Conservation (phyloP, 306 rosid species). For the Cicer cuneatum region DNA sequence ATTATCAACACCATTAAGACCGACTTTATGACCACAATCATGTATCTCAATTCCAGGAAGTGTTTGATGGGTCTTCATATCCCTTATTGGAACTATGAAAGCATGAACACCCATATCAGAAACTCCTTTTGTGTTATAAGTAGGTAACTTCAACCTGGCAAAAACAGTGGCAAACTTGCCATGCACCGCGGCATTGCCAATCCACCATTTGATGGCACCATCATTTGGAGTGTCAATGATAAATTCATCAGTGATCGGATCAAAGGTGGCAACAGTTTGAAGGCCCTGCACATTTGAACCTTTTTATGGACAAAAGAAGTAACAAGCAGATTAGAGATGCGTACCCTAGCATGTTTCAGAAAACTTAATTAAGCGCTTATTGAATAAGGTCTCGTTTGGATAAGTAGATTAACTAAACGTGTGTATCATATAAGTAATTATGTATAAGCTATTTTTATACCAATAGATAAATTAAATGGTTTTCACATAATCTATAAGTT, state of each 20-base stretch:
- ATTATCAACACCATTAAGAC: slow-evolving; percentile 95
- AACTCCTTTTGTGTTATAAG: slow-evolving; percentile 63
- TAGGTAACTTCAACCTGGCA: slow-evolving; percentile 78
- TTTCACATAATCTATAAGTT: neutral
- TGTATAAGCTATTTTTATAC: neutral
- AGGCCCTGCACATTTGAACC: slow-evolving; percentile 98
- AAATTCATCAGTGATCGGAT: slow-evolving; percentile 82
- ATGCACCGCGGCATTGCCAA: slow-evolving; percentile 98
- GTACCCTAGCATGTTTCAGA: neutral
- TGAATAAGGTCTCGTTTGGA: no score
- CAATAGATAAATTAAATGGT: neutral
- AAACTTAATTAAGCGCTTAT: neutral
- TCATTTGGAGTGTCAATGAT: slow-evolving; percentile 86
- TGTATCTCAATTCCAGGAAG: slow-evolving; percentile 95
- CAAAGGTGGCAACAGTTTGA: slow-evolving; percentile 86
- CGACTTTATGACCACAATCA: slow-evolving; percentile 95
- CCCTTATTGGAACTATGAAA: slow-evolving; percentile 93
- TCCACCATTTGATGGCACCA: slow-evolving; percentile 99
- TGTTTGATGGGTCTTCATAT: slow-evolving; percentile 81
- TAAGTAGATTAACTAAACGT: no score
- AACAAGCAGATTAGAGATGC: slow-evolving; percentile 32
- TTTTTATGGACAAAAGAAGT: slow-evolving; percentile 47
- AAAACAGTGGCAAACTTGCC: slow-evolving; percentile 95
- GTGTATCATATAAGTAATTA: neutral
- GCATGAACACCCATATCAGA: slow-evolving; percentile 99